These are phyloP conservation scores for Rhizopogon salebrosus DNA, from an alignment of 768 basidiomycete genomes.

Conservation along the genomic window DNA sequence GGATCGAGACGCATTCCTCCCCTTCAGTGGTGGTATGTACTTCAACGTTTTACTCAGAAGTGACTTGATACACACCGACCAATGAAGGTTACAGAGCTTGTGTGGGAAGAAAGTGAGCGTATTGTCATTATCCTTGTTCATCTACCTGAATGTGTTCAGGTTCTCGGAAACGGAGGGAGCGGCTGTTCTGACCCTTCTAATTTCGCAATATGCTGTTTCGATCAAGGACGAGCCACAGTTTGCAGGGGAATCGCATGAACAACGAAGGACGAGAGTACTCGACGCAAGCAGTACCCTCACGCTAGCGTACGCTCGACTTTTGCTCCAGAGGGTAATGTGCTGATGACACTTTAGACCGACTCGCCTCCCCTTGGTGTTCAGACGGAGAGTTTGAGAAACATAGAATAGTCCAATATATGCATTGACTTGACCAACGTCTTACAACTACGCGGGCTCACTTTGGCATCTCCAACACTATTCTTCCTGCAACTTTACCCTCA, in stretches of 20 bases:
- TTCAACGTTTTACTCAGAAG: not conserved
- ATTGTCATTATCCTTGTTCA: not conserved
- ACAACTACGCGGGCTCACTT: slow-evolving; percentile 9
- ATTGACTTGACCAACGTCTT: not conserved
- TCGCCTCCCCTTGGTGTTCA: slow-evolving; percentile 6
- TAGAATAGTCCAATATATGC: not conserved
- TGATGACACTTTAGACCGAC: not conserved
- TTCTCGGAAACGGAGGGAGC: slow-evolving; percentile 51
- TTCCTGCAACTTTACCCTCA: slow-evolving; percentile 37
- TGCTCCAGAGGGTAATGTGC: not conserved
- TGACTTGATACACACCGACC: not conserved
- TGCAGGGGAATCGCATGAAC: slow-evolving; percentile 40
- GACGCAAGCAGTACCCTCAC: slow-evolving; percentile 32
- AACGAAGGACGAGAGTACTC: slow-evolving; percentile 39
- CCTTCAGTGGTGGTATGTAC: slow-evolving; percentile 42
- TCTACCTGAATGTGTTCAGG: slow-evolving; percentile 19
- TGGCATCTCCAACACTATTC: slow-evolving; percentile 33
- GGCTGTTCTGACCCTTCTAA: slow-evolving; percentile 44
- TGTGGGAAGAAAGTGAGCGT: slow-evolving; percentile 36
- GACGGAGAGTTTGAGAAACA: not conserved
- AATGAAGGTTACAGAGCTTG: slow-evolving; percentile 37
- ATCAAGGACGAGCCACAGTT: slow-evolving; percentile 48
- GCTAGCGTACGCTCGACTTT: slow-evolving; percentile 34
- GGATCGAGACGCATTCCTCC: slow-evolving; percentile 49
- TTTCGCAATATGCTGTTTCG: slow-evolving; percentile 41